These are phyloP conservation scores for Pestalotiopsis sp. DNA, from an alignment of 2,329 filamentous ascomycete species.

Conservation along the genomic window DNA sequence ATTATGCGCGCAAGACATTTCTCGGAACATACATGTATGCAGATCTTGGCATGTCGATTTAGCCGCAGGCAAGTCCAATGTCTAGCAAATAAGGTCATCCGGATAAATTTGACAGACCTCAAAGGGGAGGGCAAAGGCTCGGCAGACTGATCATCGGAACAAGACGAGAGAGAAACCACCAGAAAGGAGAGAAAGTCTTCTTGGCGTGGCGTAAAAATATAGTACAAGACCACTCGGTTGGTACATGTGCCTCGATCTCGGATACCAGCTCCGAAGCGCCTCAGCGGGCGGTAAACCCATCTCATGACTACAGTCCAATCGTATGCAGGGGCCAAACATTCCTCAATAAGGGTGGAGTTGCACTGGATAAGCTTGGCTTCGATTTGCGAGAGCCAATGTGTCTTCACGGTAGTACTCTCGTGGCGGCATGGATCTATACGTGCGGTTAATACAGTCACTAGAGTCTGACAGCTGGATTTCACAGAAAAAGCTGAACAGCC, in stretches of 20 bases:
- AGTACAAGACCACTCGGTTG: background rate
- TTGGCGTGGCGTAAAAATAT: background rate
- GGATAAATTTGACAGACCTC: slow-evolving; percentile 21
- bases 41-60: slow-evolving; percentile 21
- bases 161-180: background rate
- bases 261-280: background rate
- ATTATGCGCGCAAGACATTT: background rate
- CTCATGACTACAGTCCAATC: background rate
- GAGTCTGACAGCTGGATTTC: background rate
- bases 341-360: background rate
- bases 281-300: background rate
- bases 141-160: background rate
- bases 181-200: background rate
- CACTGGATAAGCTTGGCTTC: background rate
- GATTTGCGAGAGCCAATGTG: background rate
- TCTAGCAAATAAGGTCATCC: slow-evolving; percentile 19
- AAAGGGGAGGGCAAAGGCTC: background rate
- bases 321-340: background rate
- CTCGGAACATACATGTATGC: slow-evolving; percentile 1
- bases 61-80: slow-evolving; percentile 26
- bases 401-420: background rate
- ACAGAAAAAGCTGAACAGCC: no score
- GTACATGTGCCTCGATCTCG: background rate
- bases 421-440: no score
- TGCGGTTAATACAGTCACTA: background rate